Evolutionary conservation across 176 grass and related monocot species (phyloP), one percentile per base, ranked within the genome.

Genomic region (Avena eriantha): DNA sequence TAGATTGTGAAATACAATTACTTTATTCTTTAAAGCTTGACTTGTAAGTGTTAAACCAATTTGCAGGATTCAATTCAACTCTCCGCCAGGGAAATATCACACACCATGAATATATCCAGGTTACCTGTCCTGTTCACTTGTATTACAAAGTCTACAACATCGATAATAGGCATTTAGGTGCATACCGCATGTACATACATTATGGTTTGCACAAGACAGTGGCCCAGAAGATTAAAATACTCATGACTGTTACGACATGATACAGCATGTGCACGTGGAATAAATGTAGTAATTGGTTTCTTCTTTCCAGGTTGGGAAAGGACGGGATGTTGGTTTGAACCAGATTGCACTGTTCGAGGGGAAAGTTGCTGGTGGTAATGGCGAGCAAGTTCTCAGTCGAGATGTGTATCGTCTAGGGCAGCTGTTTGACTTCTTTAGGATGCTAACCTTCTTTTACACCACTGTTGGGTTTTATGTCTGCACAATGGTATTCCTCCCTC

Each of bases 81-180:
- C 86, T 98, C 46, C 92, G 96, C 35, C 96, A 98, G 67, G 96
- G 96, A 8, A 98, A 95, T 64, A 92, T 98, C 86, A 98, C 96
- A 50, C 96, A 98, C 71, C 96, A 98, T 91, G 96, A 98, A 92
- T 98, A 98, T 89, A 94, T 98, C 34, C 96, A 98, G 96, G 96
- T 98, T 88, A 33, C 63, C 12, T 34, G 50, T 50, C 73, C 48
- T 23, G 19, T 80, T 85, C 24, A 26, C 34, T 65, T 83, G 10
- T 72, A 54, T 23, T 31, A 16, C 26, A 43, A 39, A 76, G 31
- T 47, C 10, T 84, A 43, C 24, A 39, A 54, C 31, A 79, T 68
- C 26, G 12, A 72, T 63, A 61, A 29, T 35, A 69, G 56, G 63
- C 68, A 74, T 24, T 88, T 81, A 50, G 79, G 35, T 39, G n/a